Conservation (phyloP, 139 green algal genomes). For the Tetraselmis chui region DNA sequence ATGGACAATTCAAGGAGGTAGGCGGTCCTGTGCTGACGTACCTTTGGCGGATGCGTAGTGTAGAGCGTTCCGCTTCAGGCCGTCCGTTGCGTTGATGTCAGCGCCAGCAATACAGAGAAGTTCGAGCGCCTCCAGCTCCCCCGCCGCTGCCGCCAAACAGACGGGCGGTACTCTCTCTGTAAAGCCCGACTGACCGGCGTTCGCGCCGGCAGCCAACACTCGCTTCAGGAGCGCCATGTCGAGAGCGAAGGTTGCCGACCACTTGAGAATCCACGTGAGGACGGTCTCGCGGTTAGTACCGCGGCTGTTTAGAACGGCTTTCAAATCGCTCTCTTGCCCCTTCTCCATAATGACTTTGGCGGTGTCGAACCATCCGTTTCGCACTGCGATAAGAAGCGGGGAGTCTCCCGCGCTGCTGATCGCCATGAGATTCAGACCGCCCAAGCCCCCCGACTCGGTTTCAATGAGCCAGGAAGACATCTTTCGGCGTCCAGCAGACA, state of each 20-base stretch:
- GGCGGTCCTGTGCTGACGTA: not conserved
- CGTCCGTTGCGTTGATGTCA: not conserved
- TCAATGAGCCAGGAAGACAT: not conserved
- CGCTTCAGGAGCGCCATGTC: not conserved
- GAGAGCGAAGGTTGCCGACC: not conserved
- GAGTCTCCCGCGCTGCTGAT: not conserved
- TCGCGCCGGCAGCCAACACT: slow-evolving; percentile 9
- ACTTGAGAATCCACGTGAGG: slow-evolving; percentile 27
- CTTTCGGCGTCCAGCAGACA: not conserved
- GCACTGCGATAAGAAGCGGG: not conserved
- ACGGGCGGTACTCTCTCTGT: slow-evolving; percentile 13
- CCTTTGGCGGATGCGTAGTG: not conserved
- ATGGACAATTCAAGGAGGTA: too few species aligned
- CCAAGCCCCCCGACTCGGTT: not conserved
- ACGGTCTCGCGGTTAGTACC: slow-evolving; percentile 23
- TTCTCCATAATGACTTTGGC: slow-evolving; percentile 4
- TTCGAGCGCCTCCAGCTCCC: not conserved
- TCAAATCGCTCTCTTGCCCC: not conserved
- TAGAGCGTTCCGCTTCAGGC: not conserved
- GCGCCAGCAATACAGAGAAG: not conserved
- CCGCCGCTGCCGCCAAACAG: slow-evolving; percentile 10
- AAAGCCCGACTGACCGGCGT: slow-evolving; percentile 11
- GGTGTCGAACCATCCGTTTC: slow-evolving; percentile 24
- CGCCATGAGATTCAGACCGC: not conserved
- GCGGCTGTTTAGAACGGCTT: slow-evolving; percentile 5